A percentile compares a stretch with the other conserved stretches of the same genome.
Conservation (phyloP, 768 basidiomycete species). For the Tremella yokohamensis region DNA sequence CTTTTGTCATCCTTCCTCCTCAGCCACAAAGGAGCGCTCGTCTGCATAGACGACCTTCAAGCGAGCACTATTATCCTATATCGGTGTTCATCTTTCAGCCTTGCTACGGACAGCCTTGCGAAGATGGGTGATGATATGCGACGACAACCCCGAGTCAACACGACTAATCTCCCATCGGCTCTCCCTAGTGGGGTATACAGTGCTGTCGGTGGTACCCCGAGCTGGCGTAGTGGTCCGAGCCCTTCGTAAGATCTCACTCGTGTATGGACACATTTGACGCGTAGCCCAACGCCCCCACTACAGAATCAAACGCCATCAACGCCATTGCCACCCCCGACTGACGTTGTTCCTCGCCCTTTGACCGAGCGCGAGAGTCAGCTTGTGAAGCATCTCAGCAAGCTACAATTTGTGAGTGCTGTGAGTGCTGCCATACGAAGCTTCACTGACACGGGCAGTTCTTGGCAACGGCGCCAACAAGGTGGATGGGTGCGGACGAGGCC, state of each 20-base stretch:
- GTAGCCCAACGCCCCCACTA: not conserved
- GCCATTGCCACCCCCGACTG: slow-evolving; percentile 34
- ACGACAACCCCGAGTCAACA: too few species aligned
- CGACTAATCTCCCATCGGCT: too few species aligned
- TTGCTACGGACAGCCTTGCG: too few species aligned
- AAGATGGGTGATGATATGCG: too few species aligned
- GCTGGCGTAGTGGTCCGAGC: slow-evolving; percentile 4
- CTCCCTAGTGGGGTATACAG: not conserved
- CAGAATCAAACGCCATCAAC: slow-evolving; percentile 1
- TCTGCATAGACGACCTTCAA: too few species aligned
- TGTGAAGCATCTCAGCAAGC: slow-evolving; percentile 31
- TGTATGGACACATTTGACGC: not conserved
- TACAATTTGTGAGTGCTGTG: slow-evolving; percentile 49
- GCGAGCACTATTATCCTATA: too few species aligned
- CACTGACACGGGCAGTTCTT: slow-evolving; percentile 30
- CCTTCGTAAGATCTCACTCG: not conserved
- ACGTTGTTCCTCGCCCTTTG: slow-evolving; percentile 27
- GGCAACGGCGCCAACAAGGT: slow-evolving; percentile 43
- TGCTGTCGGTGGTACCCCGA: not conserved
- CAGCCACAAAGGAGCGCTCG: too few species aligned
- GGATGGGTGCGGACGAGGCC: slow-evolving; percentile 16
- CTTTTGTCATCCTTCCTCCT: too few species aligned
- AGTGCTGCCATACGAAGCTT: not conserved
- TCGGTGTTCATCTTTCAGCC: too few species aligned
- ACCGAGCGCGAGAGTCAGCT: slow-evolving; percentile 33